These are phyloP conservation scores for Diaporthe aspalathi DNA, from an alignment of 2,329 filamentous ascomycete species.

Conservation along the genomic window DNA sequence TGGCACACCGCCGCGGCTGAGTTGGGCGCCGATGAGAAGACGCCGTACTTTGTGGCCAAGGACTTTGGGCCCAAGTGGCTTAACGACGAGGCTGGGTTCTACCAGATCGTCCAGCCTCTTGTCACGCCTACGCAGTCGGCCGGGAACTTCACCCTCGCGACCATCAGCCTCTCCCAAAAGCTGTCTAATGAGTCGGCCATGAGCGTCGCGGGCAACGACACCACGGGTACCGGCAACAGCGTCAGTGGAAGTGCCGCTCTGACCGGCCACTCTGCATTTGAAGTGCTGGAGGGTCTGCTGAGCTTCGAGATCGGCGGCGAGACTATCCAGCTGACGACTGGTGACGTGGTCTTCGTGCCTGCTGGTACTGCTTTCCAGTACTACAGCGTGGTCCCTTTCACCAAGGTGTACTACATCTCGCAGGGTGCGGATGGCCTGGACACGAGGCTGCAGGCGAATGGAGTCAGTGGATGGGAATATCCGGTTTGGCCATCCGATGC, in stretches of 20 bases:
- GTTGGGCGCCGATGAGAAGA: slow-evolving; percentile 46
- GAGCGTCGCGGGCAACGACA: slow-evolving; percentile 16
- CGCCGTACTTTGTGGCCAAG: slow-evolving; percentile 58
- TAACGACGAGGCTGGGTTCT: slow-evolving; percentile 49
- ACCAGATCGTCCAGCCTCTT: slow-evolving; percentile 58
- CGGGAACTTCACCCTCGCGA: slow-evolving; percentile 56
- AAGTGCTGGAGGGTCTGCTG: slow-evolving; percentile 39
- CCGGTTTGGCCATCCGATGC: slow-evolving; percentile 24
- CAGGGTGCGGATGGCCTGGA: slow-evolving; percentile 39
- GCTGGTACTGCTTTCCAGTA: slow-evolving; percentile 37
- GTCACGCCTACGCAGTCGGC: slow-evolving; percentile 54
- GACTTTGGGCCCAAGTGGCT: slow-evolving; percentile 59
- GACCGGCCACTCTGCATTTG: slow-evolving; percentile 37
- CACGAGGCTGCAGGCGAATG: slow-evolving; percentile 34
- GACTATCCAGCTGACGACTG: slow-evolving; percentile 35
- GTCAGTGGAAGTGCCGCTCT: slow-evolving; percentile 22
- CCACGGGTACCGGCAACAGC: background rate
- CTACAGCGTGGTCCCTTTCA: slow-evolving; percentile 37
- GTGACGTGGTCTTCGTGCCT: slow-evolving; percentile 40
- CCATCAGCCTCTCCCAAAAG: slow-evolving; percentile 50
- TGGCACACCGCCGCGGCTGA: slow-evolving; percentile 55
- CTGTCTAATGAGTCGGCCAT: slow-evolving; percentile 20
- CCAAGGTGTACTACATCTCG: slow-evolving; percentile 41
- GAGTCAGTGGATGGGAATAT: slow-evolving; percentile 29
- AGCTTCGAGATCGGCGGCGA: slow-evolving; percentile 38